Conservation (phyloP, 805 yeast species). For the Candida parachauliodes region DNA sequence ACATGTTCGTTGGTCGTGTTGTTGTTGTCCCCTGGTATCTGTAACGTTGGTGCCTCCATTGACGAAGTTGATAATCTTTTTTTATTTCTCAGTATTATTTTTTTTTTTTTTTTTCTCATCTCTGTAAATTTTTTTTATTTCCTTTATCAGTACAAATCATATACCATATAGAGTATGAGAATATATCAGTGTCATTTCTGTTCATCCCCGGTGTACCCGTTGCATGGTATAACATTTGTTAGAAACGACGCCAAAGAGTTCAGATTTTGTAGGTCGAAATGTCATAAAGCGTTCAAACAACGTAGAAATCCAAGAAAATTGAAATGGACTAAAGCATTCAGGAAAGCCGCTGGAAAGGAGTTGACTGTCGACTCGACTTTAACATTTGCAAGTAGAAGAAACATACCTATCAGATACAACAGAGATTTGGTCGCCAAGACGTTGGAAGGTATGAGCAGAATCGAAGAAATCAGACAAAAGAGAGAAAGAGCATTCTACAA, state of each 20-base stretch:
- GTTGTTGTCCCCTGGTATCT: constrained; percentile 49
- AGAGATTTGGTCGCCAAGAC: constrained; percentile 94
- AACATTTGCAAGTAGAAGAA: constrained; percentile 95
- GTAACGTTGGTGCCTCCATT: constrained; percentile 53
- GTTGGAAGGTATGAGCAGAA: constrained; percentile 90
- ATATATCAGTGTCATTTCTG: constrained; percentile 92
- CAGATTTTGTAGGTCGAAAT: constrained; percentile 94
- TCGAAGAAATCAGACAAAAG: constrained; percentile 92
- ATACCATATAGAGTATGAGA: constrained; percentile 64
- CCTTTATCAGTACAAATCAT: too few relatives aligned
- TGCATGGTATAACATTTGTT: constrained; percentile 94
- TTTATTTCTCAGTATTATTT: neutral
- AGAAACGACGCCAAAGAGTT: constrained; percentile 98
- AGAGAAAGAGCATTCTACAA: constrained; percentile 98
- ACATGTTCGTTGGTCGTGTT: constrained; percentile 10
- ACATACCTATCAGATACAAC: constrained; percentile 96
- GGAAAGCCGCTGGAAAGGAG: constrained; percentile 98
- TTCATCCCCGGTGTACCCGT: constrained; percentile 85
- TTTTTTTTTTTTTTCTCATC: constrained; percentile 1
- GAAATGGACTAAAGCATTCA: constrained; percentile 98
- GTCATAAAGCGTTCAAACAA: constrained; percentile 96
- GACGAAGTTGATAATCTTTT: constrained; percentile 3
- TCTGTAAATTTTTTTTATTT: neutral
- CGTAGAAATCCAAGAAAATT: constrained; percentile 98
- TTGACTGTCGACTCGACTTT: constrained; percentile 95